These are phyloP conservation scores for Annulohypoxylon moriforme DNA, from an alignment of 495 filamentous ascomycete species.

Conservation along the genomic window DNA sequence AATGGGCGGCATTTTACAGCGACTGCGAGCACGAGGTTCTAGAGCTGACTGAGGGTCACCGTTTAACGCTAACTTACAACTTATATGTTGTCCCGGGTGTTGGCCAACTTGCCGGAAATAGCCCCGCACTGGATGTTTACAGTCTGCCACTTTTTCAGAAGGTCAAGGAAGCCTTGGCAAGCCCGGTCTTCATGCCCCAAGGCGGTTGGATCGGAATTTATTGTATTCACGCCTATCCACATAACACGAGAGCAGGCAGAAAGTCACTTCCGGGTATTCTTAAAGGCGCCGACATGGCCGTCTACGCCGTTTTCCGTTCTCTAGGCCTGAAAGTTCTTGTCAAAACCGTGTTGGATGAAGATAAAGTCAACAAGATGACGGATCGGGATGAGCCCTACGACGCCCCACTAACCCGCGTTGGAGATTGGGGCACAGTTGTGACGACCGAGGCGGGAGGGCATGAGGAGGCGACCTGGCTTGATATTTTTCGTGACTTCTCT, in stretches of 20 bases:
- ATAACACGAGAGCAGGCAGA: not conserved
- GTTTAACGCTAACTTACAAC: not conserved
- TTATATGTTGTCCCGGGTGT: not conserved
- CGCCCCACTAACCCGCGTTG: not conserved
- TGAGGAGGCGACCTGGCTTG: not conserved
- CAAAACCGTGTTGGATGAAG: not conserved
- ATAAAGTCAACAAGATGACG: not conserved
- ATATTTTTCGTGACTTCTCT: not conserved
- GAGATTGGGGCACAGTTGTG: not conserved
- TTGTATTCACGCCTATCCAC: not conserved
- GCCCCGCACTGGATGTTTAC: not conserved
- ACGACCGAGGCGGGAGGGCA: not conserved
- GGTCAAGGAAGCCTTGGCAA: not conserved
- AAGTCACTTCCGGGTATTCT: not conserved
- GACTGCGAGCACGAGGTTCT: not conserved
- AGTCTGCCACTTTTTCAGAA: constrained; percentile 11
- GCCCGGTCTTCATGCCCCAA: not conserved
- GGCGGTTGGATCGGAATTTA: not conserved
- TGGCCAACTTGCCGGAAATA: not conserved
- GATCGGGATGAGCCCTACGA: not conserved
- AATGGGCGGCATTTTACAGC: not conserved
- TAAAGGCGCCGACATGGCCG: constrained; percentile 2
- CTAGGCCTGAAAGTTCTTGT: not conserved
- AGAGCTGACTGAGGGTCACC: not conserved
- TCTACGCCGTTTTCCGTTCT: not conserved